phyloP scores from a whole-genome alignment of 148 eudicot species.

The Vaccinium vitisidaea region DNA sequence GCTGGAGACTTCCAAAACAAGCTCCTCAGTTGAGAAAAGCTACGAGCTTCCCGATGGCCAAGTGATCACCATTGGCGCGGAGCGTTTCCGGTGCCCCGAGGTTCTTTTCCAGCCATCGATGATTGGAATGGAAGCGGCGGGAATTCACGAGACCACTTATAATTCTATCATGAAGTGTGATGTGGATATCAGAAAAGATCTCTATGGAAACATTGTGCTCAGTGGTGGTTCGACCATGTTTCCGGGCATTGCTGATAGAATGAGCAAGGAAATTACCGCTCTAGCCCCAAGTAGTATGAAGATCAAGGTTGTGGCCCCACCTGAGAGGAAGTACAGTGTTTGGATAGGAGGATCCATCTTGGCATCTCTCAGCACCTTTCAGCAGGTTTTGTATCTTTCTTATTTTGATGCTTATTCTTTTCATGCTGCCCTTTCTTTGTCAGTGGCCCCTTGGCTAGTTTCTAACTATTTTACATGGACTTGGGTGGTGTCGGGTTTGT shows the following conservation, averaged over 20 bases:
- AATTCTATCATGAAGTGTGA: conserved; percentile 92
- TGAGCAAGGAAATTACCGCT: conserved; percentile 87
- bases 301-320: conserved; percentile 94
- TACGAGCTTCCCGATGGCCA: conserved; percentile 51
- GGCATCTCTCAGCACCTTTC: conserved; percentile 92
- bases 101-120: conserved; percentile 50
- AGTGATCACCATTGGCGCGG: conserved; percentile 50
- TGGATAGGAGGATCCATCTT: conserved; percentile 92
- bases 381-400: conserved; percentile 47
- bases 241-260: conserved; percentile 81
- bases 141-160: conserved; percentile 84
- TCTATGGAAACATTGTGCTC: conserved; percentile 78
- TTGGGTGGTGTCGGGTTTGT: not conserved
- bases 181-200: conserved; percentile 84
- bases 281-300: conserved; percentile 91
- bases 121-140: conserved; percentile 77
- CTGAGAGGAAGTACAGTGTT: conserved; percentile 90
- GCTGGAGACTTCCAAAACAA: conserved; percentile 43
- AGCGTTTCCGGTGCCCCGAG: conserved; percentile 52
- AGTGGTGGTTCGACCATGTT: conserved; percentile 93
- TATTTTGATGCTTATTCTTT: too few relatives aligned
- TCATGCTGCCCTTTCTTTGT: not conserved
- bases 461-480: not conserved
- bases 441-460: not conserved
- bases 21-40: conserved; percentile 49